Evolutionary conservation across 331 rosid genomes (phyloP).

Genomic region (Cucumis variabilis): DNA sequence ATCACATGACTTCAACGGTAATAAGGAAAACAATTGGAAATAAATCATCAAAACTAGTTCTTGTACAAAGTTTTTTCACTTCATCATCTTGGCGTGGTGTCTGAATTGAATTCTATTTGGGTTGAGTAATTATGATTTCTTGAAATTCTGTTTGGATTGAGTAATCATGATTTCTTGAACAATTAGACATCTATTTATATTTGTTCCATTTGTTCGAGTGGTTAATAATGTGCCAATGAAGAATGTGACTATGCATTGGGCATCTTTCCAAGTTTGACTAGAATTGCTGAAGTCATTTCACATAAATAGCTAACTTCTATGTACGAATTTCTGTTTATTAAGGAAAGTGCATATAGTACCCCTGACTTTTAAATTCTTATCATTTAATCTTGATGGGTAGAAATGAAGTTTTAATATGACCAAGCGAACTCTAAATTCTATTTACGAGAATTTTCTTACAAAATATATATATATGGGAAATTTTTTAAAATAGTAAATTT

Average conservation of each 20-base stretch:
- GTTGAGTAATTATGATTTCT: background rate
- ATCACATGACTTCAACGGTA: background rate
- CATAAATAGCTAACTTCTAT: background rate
- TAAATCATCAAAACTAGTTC: too few species aligned
- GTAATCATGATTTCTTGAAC: background rate
- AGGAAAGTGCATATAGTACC: background rate
- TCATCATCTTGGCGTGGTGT: slow-evolving; percentile 8
- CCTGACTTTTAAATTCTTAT: background rate
- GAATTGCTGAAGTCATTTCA: background rate
- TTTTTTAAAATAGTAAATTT: too few species aligned
- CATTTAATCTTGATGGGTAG: background rate
- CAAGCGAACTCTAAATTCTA: background rate
- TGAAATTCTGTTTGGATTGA: background rate
- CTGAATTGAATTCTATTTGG: background rate
- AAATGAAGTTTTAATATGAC: slow-evolving; percentile 1
- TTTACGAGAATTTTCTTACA: background rate
- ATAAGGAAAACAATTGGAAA: too few species aligned
- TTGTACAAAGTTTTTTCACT: background rate
- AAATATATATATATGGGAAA: too few species aligned
- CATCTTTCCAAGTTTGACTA: background rate
- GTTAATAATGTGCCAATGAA: background rate
- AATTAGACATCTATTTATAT: background rate
- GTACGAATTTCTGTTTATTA: background rate
- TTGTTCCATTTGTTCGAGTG: background rate
- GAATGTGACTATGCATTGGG: background rate